Conservation (phyloP, 352 stramenopile genomes). For the Phytopythium sindhum region DNA sequence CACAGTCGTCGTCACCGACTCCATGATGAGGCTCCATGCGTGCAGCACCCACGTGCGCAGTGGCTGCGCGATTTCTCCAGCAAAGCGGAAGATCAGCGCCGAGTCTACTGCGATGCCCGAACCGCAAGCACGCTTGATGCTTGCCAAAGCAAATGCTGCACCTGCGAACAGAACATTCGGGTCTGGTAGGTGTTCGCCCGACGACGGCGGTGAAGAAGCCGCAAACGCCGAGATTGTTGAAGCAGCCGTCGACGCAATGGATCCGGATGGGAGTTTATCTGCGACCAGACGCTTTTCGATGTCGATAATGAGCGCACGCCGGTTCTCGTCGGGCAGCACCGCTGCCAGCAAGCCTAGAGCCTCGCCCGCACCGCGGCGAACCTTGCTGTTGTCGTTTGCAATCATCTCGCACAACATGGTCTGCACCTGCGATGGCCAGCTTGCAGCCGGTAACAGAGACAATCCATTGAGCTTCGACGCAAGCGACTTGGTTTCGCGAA, state of each 20-base stretch:
- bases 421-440: conserved; percentile 75
- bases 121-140: conserved; percentile 76
- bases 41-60: conserved; percentile 84
- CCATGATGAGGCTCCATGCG: conserved; percentile 80
- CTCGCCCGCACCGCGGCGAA: conserved; percentile 74
- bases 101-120: conserved; percentile 77
- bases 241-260: conserved; percentile 9
- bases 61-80: conserved; percentile 61
- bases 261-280: conserved; percentile 44
- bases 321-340: conserved; percentile 44
- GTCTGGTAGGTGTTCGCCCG: conserved; percentile 28
- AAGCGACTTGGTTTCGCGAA: conserved; percentile 41
- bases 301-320: conserved; percentile 56
- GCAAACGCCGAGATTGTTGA: conserved; percentile 5
- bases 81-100: conserved; percentile 68
- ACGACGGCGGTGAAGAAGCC: conserved; percentile 7
- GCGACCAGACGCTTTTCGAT: conserved; percentile 66
- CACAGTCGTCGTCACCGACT: conserved; percentile 68
- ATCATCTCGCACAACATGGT: conserved; percentile 82
- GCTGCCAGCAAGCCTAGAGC: conserved; percentile 57
- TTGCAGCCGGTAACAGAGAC: conserved; percentile 21
- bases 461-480: conserved; percentile 8
- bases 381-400: conserved; percentile 47
- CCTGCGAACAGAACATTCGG: conserved; percentile 52
- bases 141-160: conserved; percentile 70